Base-by-base conservation (phyloP, 768 basidiomycete species). In the Nidularia pulvinata region DNA sequence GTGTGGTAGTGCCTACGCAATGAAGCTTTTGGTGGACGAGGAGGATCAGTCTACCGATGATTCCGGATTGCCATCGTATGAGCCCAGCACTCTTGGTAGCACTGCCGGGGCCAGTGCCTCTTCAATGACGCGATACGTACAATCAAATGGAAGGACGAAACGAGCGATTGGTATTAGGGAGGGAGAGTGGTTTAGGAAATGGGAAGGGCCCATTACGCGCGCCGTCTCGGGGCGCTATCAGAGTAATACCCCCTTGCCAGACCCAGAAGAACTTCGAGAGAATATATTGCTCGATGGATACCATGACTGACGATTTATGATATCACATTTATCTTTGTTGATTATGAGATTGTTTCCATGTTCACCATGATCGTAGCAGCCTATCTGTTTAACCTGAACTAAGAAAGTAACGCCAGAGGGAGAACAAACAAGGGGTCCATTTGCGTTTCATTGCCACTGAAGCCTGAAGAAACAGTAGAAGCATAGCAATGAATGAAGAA, bases 121-220 rank as follows among this genome's bases (percentile, higher is more conserved):
- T 25, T 48, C 47, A 5, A 54, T 58, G 14, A 56, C 60, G 13
- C 58, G 66, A 14, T 62, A 69, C 48, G 59, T 72, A 54, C 67
- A 58, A 59, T 71, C 69, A 34, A 59, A 60, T 7, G 59, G 55
- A 52, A 80, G 73, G 46, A 66, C 66, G 46, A 72, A 71, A 56
- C 69, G 72, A 61, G 57, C 83, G 7, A 61, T 83, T 1, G 92
- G 91, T 5, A 61, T 83, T 52, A 76, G 76, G 55, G 93, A 93
- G 67, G 87, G 84, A 6, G 81, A 87, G 56, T 95, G 91, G 91
- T 88, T 92, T 65, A 79, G 77, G 64, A 74, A 73, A 50, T 93
- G 92, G 90, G 88, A 93, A 61, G 75, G 73, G 25, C 75, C 83
- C 1, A 90, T 95, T 51, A 73, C 72, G 43, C 76, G 81, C 22